Percentiles rank a stretch among this genome's conserved stretches.
Conservation (phyloP, 1,284 basidiomycete species). For the Trametes hirsuta region DNA sequence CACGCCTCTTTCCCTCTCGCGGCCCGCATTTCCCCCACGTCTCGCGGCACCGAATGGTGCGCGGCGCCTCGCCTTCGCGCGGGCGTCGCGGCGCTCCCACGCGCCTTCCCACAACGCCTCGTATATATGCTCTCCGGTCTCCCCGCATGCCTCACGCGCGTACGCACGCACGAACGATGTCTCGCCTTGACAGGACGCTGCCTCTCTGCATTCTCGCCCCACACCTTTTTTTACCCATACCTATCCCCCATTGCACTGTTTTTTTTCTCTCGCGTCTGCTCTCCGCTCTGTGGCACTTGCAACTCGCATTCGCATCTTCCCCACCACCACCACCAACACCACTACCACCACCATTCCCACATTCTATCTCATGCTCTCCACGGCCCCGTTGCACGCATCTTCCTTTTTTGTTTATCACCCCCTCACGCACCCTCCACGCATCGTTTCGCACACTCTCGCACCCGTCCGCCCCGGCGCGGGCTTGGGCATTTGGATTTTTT, state of each 20-base stretch:
- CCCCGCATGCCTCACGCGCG: constrained; percentile 8
- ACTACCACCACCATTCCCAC: no score
- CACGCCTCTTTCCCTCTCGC: constrained; percentile 7
- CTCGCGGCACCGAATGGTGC: constrained; percentile 15
- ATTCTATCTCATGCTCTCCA: no score
- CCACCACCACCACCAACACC: no score
- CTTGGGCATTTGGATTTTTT: neutral
- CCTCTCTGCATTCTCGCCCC: neutral
- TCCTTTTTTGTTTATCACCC: no score
- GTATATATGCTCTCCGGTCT: constrained; percentile 6
- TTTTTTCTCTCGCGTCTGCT: neutral
- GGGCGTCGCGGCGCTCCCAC: constrained; percentile 13
- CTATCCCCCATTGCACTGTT: neutral
- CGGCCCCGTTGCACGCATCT: no score
- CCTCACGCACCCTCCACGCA: no score
- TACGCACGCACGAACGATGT: constrained; percentile 15
- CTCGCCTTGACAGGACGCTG: constrained; percentile 7
- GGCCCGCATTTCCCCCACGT: constrained; percentile 4
- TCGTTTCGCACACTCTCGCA: no score
- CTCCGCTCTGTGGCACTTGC: neutral
- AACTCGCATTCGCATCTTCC: no score
- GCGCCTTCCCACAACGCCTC: neutral
- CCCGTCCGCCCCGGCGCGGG: no score
- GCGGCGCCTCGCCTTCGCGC: constrained; percentile 13
- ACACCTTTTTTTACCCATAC: neutral